Evolutionary conservation across 2,329 filamentous ascomycete species (phyloP).

Genomic region (Pseudogymnoascus sp.): DNA sequence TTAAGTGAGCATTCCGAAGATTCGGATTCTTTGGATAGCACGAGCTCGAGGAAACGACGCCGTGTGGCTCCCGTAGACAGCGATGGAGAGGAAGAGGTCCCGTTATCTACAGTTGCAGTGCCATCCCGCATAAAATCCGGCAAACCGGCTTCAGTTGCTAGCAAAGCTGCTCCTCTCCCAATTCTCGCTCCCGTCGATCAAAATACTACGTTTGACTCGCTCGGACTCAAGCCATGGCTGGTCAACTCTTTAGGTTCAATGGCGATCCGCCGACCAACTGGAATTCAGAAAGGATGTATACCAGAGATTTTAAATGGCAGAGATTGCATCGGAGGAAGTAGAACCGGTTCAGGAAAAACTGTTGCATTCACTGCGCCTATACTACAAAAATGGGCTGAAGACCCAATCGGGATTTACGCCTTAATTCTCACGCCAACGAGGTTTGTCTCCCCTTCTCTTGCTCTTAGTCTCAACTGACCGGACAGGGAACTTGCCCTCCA

Average conservation of each 20-base stretch:
- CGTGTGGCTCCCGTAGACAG: conserved; percentile 6
- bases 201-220: conserved; percentile 58
- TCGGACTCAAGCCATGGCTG: conserved; percentile 78
- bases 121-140: conserved; percentile 8
- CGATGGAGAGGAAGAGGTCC: neutral
- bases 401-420: conserved; percentile 85
- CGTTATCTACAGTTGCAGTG: neutral
- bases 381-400: conserved; percentile 83
- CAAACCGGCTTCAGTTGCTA: neutral
- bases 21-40: conserved; percentile 27
- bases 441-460: conserved; percentile 30
- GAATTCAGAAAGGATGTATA: conserved; percentile 88
- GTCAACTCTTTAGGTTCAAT: conserved; percentile 66
- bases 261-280: conserved; percentile 81
- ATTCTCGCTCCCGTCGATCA: conserved; percentile 45
- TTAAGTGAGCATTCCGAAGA: conserved; percentile 11
- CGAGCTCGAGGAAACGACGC: conserved; percentile 23
- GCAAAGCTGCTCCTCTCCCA: conserved; percentile 12
- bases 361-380: conserved; percentile 93
- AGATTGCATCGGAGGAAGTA: conserved; percentile 89
- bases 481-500: conserved; percentile 80
- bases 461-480: neutral
- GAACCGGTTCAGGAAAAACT: conserved; percentile 95
- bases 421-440: conserved; percentile 82
- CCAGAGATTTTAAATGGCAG: conserved; percentile 83